phyloP scores from a whole-genome alignment of 805 yeast species.

The Spathaspora gorwiae region DNA sequence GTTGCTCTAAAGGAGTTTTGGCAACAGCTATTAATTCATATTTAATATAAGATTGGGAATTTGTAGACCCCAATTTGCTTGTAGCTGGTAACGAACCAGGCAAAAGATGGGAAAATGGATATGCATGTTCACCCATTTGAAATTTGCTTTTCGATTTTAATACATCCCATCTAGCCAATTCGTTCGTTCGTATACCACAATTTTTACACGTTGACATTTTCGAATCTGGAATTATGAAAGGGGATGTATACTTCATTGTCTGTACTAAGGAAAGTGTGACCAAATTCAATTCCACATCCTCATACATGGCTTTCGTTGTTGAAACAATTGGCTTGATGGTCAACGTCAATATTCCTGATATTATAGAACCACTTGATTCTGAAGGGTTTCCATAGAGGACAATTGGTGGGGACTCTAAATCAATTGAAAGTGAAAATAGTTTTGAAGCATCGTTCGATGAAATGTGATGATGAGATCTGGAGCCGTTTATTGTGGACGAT shows the following conservation, averaged over 20 bases:
- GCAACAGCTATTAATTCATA: slow-evolving; percentile 73
- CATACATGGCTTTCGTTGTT: slow-evolving; percentile 9
- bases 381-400: slow-evolving; percentile 73
- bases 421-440: slow-evolving; percentile 42
- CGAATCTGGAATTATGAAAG: slow-evolving; percentile 54
- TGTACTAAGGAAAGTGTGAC: slow-evolving; percentile 73
- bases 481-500: not conserved
- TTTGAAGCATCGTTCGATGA: not conserved
- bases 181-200: slow-evolving; percentile 53
- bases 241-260: slow-evolving; percentile 58
- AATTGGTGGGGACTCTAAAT: slow-evolving; percentile 87
- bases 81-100: slow-evolving; percentile 90
- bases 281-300: slow-evolving; percentile 47
- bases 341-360: slow-evolving; percentile 63
- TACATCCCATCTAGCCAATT: slow-evolving; percentile 86
- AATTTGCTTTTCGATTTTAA: slow-evolving; percentile 56
- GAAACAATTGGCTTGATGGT: not conserved
- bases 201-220: slow-evolving; percentile 49
- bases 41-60: slow-evolving; percentile 48
- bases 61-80: slow-evolving; percentile 53
- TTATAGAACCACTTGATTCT: slow-evolving; percentile 80
- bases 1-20: slow-evolving; percentile 19
- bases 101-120: slow-evolving; percentile 84
- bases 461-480: not conserved
- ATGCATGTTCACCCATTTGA: slow-evolving; percentile 69